phyloP scores from a whole-genome alignment of 805 yeast species.

The Lipomyces sp. region DNA sequence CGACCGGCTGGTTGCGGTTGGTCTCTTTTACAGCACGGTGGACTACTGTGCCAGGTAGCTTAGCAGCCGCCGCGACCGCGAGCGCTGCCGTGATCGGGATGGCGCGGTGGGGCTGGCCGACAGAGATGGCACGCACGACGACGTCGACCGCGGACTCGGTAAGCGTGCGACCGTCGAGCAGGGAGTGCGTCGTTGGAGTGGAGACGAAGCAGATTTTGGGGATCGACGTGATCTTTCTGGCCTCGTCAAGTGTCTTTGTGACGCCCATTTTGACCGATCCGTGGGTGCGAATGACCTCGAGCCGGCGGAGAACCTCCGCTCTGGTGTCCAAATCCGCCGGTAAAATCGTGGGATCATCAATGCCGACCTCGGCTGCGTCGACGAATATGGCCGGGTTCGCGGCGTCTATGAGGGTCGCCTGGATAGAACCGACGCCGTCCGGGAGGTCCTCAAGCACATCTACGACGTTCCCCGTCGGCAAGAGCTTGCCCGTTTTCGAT shows the following conservation, averaged over 20 bases:
- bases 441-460: slow-evolving; percentile 3
- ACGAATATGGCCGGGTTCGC: slow-evolving; percentile 11
- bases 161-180: neutral
- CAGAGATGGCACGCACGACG: slow-evolving; percentile 15
- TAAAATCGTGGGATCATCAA: neutral
- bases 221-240: neutral
- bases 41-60: slow-evolving; percentile 3
- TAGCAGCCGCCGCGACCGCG: slow-evolving; percentile 13
- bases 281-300: slow-evolving; percentile 6
- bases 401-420: slow-evolving; percentile 8
- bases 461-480: slow-evolving; percentile 5
- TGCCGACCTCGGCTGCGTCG: slow-evolving; percentile 1
- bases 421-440: neutral
- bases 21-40: neutral
- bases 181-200: slow-evolving; percentile 1
- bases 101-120: slow-evolving; percentile 18
- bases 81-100: slow-evolving; percentile 12
- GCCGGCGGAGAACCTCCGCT: slow-evolving; percentile 3
- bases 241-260: slow-evolving; percentile 1
- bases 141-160: slow-evolving; percentile 3
- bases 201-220: slow-evolving; percentile 14
- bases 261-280: slow-evolving; percentile 14
- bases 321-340: slow-evolving; percentile 3
- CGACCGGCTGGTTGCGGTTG: neutral
- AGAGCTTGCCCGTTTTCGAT: slow-evolving; percentile 8